Base-by-base conservation (phyloP, 805 yeast genomes). In the Zygoascus ofunaensis region DNA sequence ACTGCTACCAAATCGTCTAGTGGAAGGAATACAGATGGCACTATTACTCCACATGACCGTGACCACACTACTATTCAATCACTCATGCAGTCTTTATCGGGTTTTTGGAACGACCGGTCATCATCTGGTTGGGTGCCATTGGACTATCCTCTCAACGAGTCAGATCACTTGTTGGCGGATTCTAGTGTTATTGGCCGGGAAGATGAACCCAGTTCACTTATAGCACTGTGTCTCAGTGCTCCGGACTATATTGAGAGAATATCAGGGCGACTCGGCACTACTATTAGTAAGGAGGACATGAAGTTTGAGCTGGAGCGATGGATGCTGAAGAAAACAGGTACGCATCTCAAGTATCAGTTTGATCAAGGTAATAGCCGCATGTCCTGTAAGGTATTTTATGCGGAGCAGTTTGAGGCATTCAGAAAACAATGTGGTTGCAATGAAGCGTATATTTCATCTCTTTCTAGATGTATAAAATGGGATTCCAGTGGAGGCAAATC, bases 101-200 rank as follows among this genome's bases (percentile, higher is more conserved):
- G 80, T 55, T 92, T 92, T 62, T 92, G 97, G 97, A 97, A 97
- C 1, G 97, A 92, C 63, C 69, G 98, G 55, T 85, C 97, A 1
- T 92, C 97, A 0, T 82, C 94, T 1, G 71, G 92, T 18, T 94
- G 97, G 97, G 87, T 85, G 52, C 94, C 96, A 0, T 68, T 92
- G 28, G 81, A 76, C 17, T 89, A 87, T 62, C 95, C 97, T 1
- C 69, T 89, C 44, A 72, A 64, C 2, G 73, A 87, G 0, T 73
- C 82, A 0, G 97, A 92, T 58, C 97, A 92, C 60, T 77, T 90
- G 1, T 92, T 92, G 68, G 87, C 86, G 17, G 97, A 94, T 58
- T 85, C 94, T 5, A 87, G 85, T 60, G 95, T 92, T 18, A 80
- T 92, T 46, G 90, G 92, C 7, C 69, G 98, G 41, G 99, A 92